Evolutionary conservation across 805 yeast species (phyloP), one percentile per base, ranked within the genome.

Genomic region (Ogataea haglerorum): DNA sequence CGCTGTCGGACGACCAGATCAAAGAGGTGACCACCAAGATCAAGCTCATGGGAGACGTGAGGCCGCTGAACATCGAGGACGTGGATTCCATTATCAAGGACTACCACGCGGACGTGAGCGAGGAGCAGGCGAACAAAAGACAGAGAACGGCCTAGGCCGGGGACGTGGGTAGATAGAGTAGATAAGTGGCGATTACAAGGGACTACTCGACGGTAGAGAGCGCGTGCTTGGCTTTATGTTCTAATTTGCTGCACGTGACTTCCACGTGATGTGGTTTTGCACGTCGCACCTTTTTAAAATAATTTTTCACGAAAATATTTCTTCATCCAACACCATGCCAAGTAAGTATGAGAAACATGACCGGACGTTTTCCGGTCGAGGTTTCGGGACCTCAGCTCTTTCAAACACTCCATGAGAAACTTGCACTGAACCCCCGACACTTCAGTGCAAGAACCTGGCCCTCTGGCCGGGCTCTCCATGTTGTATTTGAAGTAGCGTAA

Each of bases 21-120:
- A 93, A 93, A 76, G 96, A 87, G 64, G 95, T 93, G 49, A 91
- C 99, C 25, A 73, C 76, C 55, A 90, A 90, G 73, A 90, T 91
- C 67, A 91, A 91, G 75, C 76, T 81, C 68, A 76, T 91, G 58
- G 99, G 98, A 52, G 99, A 91, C 64, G 87, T 93, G 44, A 80
- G 98, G 68, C 93, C 88, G 44, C 76, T 93, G 63, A 87, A 83
- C 64, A 90, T 91, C 59, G 98, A 93, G 64, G 99, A 91, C 67
- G 98, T 93, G 42, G 99, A 91, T 68, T 87, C 96, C 24, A 89
- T 91, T 57, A 91, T 91, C 63, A 87, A 89, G 67, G 95, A 90
- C 51, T 91, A 64, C 78, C 99, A 91, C 65, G 84, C 88, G 34
- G 87, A 80, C 52, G 70, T 77, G 24, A 29, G 23, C 13, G 43